A percentile compares a stretch with the other conserved stretches of the same genome.
Evolutionary conservation across 805 yeast species (phyloP).

Genomic region (Candida suzukii): DNA sequence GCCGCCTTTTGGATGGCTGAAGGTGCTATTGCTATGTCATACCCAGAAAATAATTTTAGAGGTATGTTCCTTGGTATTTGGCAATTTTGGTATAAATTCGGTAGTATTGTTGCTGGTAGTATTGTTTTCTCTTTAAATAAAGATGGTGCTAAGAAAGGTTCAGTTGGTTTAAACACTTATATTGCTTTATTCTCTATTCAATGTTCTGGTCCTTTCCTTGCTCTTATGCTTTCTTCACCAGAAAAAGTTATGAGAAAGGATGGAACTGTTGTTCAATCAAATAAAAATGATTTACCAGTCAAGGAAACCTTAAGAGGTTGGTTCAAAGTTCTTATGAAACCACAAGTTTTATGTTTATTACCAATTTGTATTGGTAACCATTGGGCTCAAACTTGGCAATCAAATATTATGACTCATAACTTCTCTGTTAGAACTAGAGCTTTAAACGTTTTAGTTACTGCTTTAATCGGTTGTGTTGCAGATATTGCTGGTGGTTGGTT

Average conservation of each 20-base stretch:
- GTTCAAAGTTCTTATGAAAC: conserved; percentile 6
- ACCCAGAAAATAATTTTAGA: conserved; percentile 16
- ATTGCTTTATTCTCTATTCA: conserved; percentile 17
- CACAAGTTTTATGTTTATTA: conserved; percentile 12
- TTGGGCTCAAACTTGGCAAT: conserved; percentile 20
- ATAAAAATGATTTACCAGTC: conserved; percentile 5
- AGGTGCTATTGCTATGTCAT: conserved; percentile 19
- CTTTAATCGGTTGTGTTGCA: conserved; percentile 10
- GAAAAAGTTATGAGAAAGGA: conserved; percentile 22
- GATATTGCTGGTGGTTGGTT: conserved; percentile 13
- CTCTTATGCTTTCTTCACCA: conserved; percentile 16
- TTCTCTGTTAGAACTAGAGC: conserved; percentile 20
- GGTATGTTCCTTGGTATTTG: conserved; percentile 22
- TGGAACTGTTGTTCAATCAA: conserved; percentile 12
- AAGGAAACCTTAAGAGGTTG: conserved; percentile 4
- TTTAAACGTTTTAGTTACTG: conserved; percentile 17
- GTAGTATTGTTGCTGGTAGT: conserved; percentile 21
- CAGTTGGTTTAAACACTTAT: conserved; percentile 19
- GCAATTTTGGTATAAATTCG: conserved; percentile 18
- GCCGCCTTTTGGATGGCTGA: conserved; percentile 23
- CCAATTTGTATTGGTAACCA: conserved; percentile 14
- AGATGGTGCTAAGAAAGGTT: conserved; percentile 8
- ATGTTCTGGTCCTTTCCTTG: conserved; percentile 17
- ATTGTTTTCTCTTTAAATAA: conserved; percentile 13
- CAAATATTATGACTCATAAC: conserved; percentile 14